Conservation (phyloP, 1,139 yeast genomes). For the Petasospora rhodanensis region DNA sequence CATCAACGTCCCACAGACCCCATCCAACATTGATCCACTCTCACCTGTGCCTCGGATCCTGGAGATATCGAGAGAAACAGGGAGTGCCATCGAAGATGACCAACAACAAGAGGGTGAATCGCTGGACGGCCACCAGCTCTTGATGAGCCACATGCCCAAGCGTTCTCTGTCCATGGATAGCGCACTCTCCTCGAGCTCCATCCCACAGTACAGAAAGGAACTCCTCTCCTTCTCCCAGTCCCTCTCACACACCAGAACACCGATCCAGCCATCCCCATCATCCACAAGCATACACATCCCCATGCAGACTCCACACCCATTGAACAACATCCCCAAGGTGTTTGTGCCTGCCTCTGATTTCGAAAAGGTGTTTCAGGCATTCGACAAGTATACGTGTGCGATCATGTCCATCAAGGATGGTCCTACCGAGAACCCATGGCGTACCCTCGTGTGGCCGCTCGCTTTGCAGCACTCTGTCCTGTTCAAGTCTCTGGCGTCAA, state of each 20-base stretch:
- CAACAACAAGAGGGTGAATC: constrained; percentile 1
- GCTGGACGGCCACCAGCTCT: constrained; percentile 2
- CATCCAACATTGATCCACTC: constrained; percentile 20
- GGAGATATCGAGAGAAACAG: constrained; percentile 6
- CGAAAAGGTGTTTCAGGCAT: constrained; percentile 31
- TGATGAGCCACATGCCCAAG: constrained; percentile 8
- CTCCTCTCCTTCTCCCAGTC: constrained; percentile 16
- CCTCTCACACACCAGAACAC: constrained; percentile 2
- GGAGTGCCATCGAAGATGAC: constrained; percentile 9
- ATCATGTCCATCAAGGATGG: constrained; percentile 64
- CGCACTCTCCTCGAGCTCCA: constrained; percentile 13
- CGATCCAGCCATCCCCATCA: background rate
- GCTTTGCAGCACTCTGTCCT: constrained; percentile 50
- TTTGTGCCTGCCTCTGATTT: constrained; percentile 14
- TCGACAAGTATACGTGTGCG: constrained; percentile 50
- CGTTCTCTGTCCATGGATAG: constrained; percentile 20
- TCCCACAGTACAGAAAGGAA: constrained; percentile 22
- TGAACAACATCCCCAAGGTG: constrained; percentile 17
- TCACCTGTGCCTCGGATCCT: constrained; percentile 12
- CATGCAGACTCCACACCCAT: constrained; percentile 1
- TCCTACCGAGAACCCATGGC: constrained; percentile 64
- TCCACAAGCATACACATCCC: no score
- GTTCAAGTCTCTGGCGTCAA: constrained; percentile 58
- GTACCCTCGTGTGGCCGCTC: constrained; percentile 51
- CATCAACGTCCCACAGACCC: constrained; percentile 25